A percentile compares a stretch with the other conserved stretches of the same genome.
These are phyloP conservation scores for Citrullus amarus DNA, from an alignment of 306 rosid species.

Conservation along the genomic window DNA sequence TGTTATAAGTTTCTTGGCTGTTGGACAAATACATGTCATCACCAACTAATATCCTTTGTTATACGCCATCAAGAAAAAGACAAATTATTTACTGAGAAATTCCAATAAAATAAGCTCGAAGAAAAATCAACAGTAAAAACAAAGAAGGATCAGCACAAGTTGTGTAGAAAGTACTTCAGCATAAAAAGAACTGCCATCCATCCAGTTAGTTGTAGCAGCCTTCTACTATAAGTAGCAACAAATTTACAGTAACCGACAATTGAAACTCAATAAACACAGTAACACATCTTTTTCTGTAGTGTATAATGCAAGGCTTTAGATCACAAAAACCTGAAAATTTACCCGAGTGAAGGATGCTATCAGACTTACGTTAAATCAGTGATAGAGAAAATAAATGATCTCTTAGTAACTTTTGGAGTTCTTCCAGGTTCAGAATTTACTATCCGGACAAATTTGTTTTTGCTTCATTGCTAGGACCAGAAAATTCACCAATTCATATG, in stretches of 20 bases:
- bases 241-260: background rate
- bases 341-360: background rate
- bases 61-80: background rate
- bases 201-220: background rate
- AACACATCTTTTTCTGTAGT: background rate
- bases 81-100: background rate
- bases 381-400: background rate
- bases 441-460: background rate
- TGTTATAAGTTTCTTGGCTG: background rate
- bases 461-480: background rate
- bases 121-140: background rate
- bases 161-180: background rate
- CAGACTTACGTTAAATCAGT: background rate
- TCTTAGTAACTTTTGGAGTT: background rate
- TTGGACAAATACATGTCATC: background rate
- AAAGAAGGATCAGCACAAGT: background rate
- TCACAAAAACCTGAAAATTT: background rate
- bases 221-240: background rate
- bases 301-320: background rate
- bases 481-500: background rate
- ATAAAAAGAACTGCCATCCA: background rate
- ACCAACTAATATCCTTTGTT: background rate
- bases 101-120: background rate
- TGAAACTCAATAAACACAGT: background rate
- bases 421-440: background rate